Conservation (phyloP, 768 basidiomycete species). For the Cyathus striatus region DNA sequence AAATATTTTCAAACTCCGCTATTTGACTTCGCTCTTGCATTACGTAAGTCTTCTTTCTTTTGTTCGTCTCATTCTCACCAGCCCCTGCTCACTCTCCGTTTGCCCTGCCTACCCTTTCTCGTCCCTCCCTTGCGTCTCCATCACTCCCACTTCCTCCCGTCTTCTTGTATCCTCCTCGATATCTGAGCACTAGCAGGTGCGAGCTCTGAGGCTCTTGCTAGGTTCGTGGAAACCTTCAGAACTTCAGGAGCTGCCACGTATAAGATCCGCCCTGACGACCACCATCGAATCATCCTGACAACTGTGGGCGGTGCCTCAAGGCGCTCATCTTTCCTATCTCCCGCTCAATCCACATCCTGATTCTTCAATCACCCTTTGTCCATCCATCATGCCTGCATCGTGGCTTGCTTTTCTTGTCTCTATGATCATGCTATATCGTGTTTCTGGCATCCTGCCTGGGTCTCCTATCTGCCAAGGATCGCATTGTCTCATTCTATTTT, state of each 20-base stretch:
- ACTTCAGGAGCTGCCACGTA: neutral
- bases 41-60: slow-evolving; percentile 40
- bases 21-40: slow-evolving; percentile 27
- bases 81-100: neutral
- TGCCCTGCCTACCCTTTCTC: slow-evolving; percentile 6
- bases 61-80: slow-evolving; percentile 11
- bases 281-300: neutral
- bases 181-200: too few relatives aligned
- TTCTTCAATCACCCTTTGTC: neutral
- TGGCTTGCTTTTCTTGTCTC: too few relatives aligned
- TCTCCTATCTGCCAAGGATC: too few relatives aligned
- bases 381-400: too few relatives aligned
- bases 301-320: neutral
- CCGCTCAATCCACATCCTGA: too few relatives aligned
- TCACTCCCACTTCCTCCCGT: slow-evolving; percentile 3
- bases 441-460: too few relatives aligned
- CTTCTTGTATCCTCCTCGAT: too few relatives aligned
- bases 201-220: too few relatives aligned
- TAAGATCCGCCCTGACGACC: neutral
- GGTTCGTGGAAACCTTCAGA: too few relatives aligned
- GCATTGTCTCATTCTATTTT: too few relatives aligned
- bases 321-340: too few relatives aligned
- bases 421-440: too few relatives aligned
- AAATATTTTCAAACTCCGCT: slow-evolving; percentile 39
- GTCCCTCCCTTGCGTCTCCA: slow-evolving; percentile 3